Base-by-base conservation (phyloP, 306 rosid species). In the Sindora glabra region DNA sequence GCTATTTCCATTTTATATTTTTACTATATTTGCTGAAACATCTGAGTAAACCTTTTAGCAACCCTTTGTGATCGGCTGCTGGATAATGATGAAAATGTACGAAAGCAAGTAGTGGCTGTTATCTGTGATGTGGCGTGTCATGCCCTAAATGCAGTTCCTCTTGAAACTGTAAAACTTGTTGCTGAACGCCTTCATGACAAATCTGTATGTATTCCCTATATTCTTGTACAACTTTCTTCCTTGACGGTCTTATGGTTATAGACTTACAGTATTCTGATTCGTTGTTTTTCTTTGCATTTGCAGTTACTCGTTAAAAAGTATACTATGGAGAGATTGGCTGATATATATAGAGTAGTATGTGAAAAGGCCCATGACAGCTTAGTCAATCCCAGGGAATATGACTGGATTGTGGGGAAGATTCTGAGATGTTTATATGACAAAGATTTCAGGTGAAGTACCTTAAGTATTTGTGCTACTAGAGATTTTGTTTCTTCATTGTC, bases 181-280 rank as follows among this genome's bases (percentile, higher is more conserved):
- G 95, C 99, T 0, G 99, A 89, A 55, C 94, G 99, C 44, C 90
- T 94, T 65, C 95, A 97, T 56, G 99, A 94, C 74, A 94, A 86
- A 86, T 94, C 99, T 75, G 99, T 94, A 89, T 47, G 58, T 67
- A 70, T 69, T 76, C 25, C 59, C 47, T 44, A 18, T 52, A 3
- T 13, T 66, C 54, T 21, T 33, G 59, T 41, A 22, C 49, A 29
- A 42, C 59, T 34, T 63, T 52, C 23, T 47, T 52, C 30, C 2
- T 53, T 25, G 14, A 32, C 55, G 48, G 29, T 24, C 69, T 15
- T 40, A 22, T 58, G 40, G 37, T 65, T 70, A 25, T 39, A 59
- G n/a, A 59, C 50, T n/a, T 25, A 17, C 41, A 33, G 50, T 47
- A 51, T 69, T 76, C 55, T 27, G 46, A 57, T 75, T 57, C 52